Conservation (phyloP, 306 rosid species). For the Glycine tomentella region DNA sequence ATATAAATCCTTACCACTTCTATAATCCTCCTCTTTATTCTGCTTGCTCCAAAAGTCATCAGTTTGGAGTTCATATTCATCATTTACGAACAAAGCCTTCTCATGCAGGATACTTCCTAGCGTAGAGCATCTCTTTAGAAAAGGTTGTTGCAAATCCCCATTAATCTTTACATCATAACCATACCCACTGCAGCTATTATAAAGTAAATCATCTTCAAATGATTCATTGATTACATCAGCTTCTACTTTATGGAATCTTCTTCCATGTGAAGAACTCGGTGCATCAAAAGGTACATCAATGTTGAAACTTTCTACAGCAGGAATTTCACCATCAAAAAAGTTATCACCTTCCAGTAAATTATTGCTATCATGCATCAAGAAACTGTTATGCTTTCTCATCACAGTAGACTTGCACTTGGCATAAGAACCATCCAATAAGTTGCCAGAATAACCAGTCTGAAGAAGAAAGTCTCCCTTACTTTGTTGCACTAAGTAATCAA, state of each 20-base stretch:
- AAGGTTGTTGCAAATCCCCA: slow-evolving; percentile 59
- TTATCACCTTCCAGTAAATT: slow-evolving; percentile 49
- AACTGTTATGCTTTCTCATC: slow-evolving; percentile 38
- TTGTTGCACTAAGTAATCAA: slow-evolving; percentile 51
- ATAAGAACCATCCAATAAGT: slow-evolving; percentile 52
- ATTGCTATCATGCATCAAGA: slow-evolving; percentile 47
- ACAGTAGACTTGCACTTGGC: slow-evolving; percentile 54
- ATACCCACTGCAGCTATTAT: slow-evolving; percentile 44
- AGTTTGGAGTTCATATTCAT: slow-evolving; percentile 47
- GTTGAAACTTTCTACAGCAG: slow-evolving; percentile 47
- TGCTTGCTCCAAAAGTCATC: slow-evolving; percentile 57
- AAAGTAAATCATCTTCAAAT: slow-evolving; percentile 47
- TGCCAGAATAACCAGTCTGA: slow-evolving; percentile 5
- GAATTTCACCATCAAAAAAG: slow-evolving; percentile 48
- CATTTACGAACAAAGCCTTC: slow-evolving; percentile 56
- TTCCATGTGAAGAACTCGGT: slow-evolving; percentile 54
- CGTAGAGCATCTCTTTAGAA: slow-evolving; percentile 67
- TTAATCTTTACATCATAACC: slow-evolving; percentile 47
- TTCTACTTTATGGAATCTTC: slow-evolving; percentile 52
- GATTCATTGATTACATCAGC: slow-evolving; percentile 46
- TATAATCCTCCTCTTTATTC: slow-evolving; percentile 44
- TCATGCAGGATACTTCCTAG: slow-evolving; percentile 51
- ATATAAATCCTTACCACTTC: slow-evolving; percentile 43
- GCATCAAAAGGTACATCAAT: slow-evolving; percentile 51
- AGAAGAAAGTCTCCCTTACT: slow-evolving; percentile 11